Conservation (phyloP, 768 basidiomycete genomes). For the Stropharia rugosoannulata region DNA sequence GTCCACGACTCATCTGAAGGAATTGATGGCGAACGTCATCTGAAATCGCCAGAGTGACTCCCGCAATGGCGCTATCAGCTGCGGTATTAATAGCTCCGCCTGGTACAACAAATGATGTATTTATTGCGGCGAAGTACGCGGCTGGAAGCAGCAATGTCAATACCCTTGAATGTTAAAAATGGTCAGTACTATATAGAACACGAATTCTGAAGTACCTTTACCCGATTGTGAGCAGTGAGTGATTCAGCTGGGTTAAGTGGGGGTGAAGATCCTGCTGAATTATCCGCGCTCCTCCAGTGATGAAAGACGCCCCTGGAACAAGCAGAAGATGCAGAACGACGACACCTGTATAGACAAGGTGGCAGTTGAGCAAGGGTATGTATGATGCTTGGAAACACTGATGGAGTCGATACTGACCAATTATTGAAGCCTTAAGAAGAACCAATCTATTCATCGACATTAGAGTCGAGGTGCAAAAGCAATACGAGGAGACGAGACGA, state of each 20-base stretch:
- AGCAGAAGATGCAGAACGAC: slow-evolving; percentile 72
- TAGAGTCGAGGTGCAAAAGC: not conserved
- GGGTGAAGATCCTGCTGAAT: slow-evolving; percentile 69
- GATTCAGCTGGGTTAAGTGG: slow-evolving; percentile 64
- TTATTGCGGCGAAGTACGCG: slow-evolving; percentile 64
- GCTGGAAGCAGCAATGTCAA: slow-evolving; percentile 63
- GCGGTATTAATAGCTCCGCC: slow-evolving; percentile 6
- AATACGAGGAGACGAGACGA: not conserved
- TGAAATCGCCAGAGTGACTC: slow-evolving; percentile 23
- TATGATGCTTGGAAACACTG: not conserved
- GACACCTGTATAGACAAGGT: slow-evolving; percentile 43
- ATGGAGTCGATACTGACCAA: slow-evolving; percentile 37
- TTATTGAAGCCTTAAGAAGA: slow-evolving; percentile 67
- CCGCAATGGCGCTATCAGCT: not conserved
- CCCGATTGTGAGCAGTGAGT: slow-evolving; percentile 69
- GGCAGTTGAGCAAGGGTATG: too few relatives aligned
- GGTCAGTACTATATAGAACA: not conserved
- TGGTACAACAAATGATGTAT: slow-evolving; percentile 14
- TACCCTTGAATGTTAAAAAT: slow-evolving; percentile 38
- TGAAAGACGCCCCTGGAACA: slow-evolving; percentile 67
- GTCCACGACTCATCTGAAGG: slow-evolving; percentile 62
- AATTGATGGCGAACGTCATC: slow-evolving; percentile 46
- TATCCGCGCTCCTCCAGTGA: slow-evolving; percentile 69
- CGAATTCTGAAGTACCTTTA: slow-evolving; percentile 23
- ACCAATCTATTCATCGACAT: slow-evolving; percentile 42